These are phyloP conservation scores for Mycena venus DNA, from an alignment of 768 basidiomycete species.

Conservation along the genomic window DNA sequence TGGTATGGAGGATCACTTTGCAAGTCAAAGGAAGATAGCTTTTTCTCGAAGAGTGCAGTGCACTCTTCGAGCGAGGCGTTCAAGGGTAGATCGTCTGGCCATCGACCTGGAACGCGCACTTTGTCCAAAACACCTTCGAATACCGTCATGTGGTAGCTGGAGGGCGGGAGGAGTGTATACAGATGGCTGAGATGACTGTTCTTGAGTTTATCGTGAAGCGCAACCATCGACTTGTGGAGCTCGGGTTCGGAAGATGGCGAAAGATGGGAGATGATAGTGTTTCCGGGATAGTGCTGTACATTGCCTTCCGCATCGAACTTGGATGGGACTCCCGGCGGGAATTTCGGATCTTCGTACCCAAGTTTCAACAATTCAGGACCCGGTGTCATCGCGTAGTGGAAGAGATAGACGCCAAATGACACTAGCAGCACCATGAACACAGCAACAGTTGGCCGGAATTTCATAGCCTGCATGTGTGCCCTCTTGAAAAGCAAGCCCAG, in stretches of 20 bases:
- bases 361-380: not conserved
- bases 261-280: not conserved
- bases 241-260: not conserved
- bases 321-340: not conserved
- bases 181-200: not conserved
- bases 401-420: not conserved
- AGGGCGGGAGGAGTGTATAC: not conserved
- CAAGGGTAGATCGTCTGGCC: not conserved
- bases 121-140: not conserved
- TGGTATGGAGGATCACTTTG: not conserved
- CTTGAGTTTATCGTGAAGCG: not conserved
- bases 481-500: too few species aligned
- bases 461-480: not conserved
- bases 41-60: not conserved
- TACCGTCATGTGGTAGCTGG: not conserved
- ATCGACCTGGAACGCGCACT: not conserved
- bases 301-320: not conserved
- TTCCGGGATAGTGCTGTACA: not conserved
- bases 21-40: not conserved
- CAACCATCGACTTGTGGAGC: not conserved
- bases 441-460: not conserved
- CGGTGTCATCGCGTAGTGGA: not conserved
- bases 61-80: not conserved
- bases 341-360: not conserved
- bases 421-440: not conserved